Evolutionary conservation across 768 basidiomycete genomes (phyloP), one percentile per base, ranked within the genome.

Genomic region (Lentinula sp.): DNA sequence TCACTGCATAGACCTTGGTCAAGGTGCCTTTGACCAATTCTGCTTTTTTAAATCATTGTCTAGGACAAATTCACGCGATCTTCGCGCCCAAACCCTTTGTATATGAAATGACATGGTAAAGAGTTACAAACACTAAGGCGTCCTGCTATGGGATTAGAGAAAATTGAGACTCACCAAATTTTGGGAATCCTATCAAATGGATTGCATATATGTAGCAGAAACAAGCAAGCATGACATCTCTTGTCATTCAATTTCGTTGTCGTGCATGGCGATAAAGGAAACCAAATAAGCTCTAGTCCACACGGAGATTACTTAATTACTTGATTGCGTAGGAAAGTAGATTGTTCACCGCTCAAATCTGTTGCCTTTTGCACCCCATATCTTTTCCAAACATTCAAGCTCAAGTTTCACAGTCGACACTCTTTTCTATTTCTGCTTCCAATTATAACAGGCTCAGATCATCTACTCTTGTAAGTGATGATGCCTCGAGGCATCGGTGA

Each of bases 401-500:
- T 15, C 28, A 28, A 28, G 28, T 34, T 9, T 53, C 51, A 35
- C 46, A 18, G 15, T 39, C 51, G 10, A 34, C 51, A 53, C 37
- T 56, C 54, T 39, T 40, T 56, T 56, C 35, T 56, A 13, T 42
- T 21, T 43, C 40, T n/a, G 21, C n/a, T 40, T 39, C 51, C 28
- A 28, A 35, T 39, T 3, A 23, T 39, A 2, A n/a, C n/a, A 48
- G 8, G 8, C 11, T 23, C 21, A 50, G 23, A 28, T 13, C 18
- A 48, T 21, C 21, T 48, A 10, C n/a, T 34, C 23, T 16, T 53
- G 51, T 53, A 28, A 53, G 51, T 53, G 18, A 32, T 34, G 52
- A 21, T 56, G 56, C 56, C 56, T 57, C 42, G 56, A 57, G 56
- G 56, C 56, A n/a, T 53, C 31, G n/a, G 32, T 16, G 51, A 35